Evolutionary conservation across 2,329 filamentous ascomycete genomes (phyloP).

Genomic region (Trichothecium sympodiale): DNA sequence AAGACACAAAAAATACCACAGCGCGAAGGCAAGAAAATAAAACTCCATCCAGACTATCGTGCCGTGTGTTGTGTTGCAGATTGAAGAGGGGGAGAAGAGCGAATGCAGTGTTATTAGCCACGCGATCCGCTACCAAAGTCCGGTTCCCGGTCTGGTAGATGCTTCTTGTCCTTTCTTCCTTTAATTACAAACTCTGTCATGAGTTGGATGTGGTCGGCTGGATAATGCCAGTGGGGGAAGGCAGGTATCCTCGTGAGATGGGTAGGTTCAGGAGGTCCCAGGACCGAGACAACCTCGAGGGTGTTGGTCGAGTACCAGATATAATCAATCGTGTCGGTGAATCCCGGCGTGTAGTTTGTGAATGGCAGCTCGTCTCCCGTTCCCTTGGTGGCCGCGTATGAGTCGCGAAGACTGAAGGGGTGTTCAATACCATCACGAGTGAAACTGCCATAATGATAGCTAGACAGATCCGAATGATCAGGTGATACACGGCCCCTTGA

Average conservation of each 20-base stretch:
- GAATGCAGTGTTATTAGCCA: conserved; percentile 7
- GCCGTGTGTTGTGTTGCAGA: too few species aligned
- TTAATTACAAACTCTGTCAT: conserved; percentile 87
- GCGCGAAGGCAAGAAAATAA: too few species aligned
- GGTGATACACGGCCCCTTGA: conserved; percentile 67
- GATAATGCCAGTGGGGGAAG: conserved; percentile 91
- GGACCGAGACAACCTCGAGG: conserved; percentile 69
- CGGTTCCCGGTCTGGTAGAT: conserved; percentile 49
- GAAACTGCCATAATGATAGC: conserved; percentile 84
- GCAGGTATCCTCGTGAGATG: conserved; percentile 81
- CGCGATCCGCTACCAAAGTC: conserved; percentile 40
- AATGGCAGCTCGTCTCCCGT: conserved; percentile 78
- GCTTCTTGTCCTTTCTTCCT: conserved; percentile 71
- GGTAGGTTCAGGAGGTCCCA: conserved; percentile 76
- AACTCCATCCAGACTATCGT: too few species aligned
- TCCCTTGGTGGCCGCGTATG: conserved; percentile 73
- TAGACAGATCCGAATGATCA: conserved; percentile 69
- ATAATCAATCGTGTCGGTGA: conserved; percentile 87
- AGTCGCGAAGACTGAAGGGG: conserved; percentile 85
- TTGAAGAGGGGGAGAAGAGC: too few species aligned
- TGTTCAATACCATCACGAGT: conserved; percentile 87
- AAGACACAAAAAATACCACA: background rate
- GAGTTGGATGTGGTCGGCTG: conserved; percentile 82
- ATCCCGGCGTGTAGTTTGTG: conserved; percentile 95
- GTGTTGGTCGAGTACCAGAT: conserved; percentile 95